A percentile compares a stretch with the other conserved stretches of the same genome.
Conservation (phyloP, 768 basidiomycete genomes). For the Boletellus ananas region DNA sequence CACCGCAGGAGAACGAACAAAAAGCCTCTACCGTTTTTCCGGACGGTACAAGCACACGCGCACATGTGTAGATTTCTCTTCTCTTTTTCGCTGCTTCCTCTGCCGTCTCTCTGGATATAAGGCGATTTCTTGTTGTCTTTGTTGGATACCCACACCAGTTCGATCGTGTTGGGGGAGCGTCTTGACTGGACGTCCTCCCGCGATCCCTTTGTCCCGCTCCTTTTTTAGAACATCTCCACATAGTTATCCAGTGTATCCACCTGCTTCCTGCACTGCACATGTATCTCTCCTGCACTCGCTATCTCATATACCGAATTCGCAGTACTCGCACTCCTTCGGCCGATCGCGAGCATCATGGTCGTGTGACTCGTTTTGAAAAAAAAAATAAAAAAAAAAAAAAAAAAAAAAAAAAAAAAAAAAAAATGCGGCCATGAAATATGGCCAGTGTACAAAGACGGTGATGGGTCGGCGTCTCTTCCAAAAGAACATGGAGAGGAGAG, state of each 20-base stretch:
- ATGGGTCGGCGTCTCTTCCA: neutral
- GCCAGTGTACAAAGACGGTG: neutral
- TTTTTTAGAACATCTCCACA: slow-evolving; percentile 1
- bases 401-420: neutral
- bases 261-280: slow-evolving; percentile 11
- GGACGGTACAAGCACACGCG: neutral
- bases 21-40: neutral
- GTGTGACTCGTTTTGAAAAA: neutral
- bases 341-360: neutral
- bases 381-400: neutral
- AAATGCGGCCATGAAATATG: neutral
- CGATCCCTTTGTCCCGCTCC: neutral
- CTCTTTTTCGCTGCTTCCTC: neutral
- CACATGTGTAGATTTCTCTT: neutral
- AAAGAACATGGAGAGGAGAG: neutral
- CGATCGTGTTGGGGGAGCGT: neutral
- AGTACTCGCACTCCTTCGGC: too few relatives aligned
- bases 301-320: slow-evolving; percentile 9
- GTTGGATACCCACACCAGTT: slow-evolving; percentile 9
- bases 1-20: neutral
- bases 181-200: slow-evolving; percentile 1
- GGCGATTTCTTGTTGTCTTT: neutral
- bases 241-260: slow-evolving; percentile 18
- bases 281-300: slow-evolving; percentile 20
- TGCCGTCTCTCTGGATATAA: neutral